These are phyloP conservation scores for Fagopyrum esculentum DNA, from an alignment of 148 eudicot species.

Conservation along the genomic window DNA sequence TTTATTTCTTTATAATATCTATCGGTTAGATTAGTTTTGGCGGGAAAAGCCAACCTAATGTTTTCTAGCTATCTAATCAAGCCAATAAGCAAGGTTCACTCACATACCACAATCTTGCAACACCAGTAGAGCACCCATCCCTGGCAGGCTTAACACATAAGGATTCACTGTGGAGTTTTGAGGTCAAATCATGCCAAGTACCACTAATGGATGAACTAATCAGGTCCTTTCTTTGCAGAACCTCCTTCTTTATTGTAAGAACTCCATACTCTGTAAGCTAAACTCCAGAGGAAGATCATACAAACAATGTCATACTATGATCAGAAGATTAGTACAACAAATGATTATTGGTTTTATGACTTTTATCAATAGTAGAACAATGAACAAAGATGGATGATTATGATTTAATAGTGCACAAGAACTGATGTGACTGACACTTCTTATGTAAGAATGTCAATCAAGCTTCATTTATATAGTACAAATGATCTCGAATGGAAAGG, in stretches of 20 bases:
- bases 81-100: not conserved
- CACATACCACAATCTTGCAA: slow-evolving; percentile 76
- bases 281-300: slow-evolving; percentile 15
- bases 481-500: not conserved
- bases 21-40: not conserved
- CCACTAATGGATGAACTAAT: slow-evolving; percentile 29
- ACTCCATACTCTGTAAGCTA: slow-evolving; percentile 74
- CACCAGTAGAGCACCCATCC: slow-evolving; percentile 98
- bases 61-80: not conserved
- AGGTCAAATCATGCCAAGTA: slow-evolving; percentile 55
- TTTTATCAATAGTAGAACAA: not conserved
- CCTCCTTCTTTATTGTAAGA: slow-evolving; percentile 75
- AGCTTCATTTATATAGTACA: not conserved
- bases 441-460: not conserved
- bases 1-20: not conserved
- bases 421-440: not conserved
- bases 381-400: not conserved
- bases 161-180: slow-evolving; percentile 57
- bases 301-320: not conserved
- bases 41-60: not conserved
- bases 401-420: not conserved
- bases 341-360: not conserved
- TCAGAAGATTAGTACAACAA: not conserved
- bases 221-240: slow-evolving; percentile 42
- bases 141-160: slow-evolving; percentile 79